Evolutionary conservation across 1,284 basidiomycete genomes (phyloP).

Genomic region (Ganoderma lucidum): DNA sequence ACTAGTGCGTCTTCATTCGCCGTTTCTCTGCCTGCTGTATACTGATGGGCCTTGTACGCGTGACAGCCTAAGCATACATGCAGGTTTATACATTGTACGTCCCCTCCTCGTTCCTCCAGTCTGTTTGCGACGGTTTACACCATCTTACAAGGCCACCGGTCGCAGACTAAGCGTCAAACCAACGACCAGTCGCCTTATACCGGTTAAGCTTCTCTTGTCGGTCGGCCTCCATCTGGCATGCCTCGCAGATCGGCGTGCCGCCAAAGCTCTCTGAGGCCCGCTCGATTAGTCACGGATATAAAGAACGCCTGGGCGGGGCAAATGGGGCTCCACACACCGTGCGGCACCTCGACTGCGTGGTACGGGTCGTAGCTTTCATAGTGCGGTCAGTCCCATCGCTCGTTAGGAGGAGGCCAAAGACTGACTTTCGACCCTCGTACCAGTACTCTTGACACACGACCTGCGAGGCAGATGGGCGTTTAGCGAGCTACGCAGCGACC

Average conservation of each 20-base stretch:
- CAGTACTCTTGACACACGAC: not conserved
- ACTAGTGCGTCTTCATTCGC: constrained; percentile 70
- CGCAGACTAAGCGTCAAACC: not conserved
- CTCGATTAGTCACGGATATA: not conserved
- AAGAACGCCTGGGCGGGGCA: too few relatives aligned
- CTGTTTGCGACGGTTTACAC: not conserved
- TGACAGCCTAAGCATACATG: not conserved
- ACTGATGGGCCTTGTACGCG: constrained; percentile 15
- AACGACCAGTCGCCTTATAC: not conserved
- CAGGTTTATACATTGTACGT: not conserved
- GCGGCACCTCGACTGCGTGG: not conserved
- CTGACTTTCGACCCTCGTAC: not conserved
- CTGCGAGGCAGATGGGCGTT: not conserved
- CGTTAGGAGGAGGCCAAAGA: not conserved
- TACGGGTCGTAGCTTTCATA: not conserved
- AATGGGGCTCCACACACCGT: not conserved
- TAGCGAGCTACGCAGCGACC: not conserved
- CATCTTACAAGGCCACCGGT: not conserved
- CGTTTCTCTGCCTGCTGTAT: constrained; percentile 7
- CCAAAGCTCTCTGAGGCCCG: not conserved
- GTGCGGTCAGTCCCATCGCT: not conserved
- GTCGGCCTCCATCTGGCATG: not conserved
- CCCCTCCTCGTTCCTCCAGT: not conserved
- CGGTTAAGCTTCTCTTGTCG: not conserved
- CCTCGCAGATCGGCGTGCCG: not conserved